Conservation (phyloP, 371 early-diverging fungal species). For the Coelomomyces lativittatus region DNA sequence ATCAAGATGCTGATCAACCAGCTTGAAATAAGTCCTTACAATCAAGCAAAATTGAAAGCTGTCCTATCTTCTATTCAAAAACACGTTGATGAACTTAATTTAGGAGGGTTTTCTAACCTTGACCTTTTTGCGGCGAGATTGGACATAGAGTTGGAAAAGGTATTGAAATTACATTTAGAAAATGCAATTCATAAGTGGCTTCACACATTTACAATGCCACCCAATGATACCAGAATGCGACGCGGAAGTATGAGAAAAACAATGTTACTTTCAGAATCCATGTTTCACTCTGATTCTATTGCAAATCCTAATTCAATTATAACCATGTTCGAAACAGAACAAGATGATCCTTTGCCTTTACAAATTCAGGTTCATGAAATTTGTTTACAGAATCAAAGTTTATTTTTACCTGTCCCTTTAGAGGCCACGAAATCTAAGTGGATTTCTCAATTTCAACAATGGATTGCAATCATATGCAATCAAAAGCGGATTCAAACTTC, state of each 20-base stretch:
- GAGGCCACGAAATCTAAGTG: conserved; percentile 77
- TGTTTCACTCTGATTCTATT: no score
- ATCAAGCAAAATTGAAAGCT: conserved; percentile 43
- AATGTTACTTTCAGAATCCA: no score
- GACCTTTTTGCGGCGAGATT: conserved; percentile 70
- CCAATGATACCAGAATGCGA: no score
- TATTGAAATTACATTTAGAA: conserved; percentile 57
- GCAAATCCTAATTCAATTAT: no score
- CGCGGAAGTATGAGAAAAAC: no score
- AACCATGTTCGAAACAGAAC: no score
- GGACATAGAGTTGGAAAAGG: conserved; percentile 59
- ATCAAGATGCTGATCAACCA: conserved; percentile 59
- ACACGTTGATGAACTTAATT: conserved; percentile 69
- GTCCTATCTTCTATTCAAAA: conserved; percentile 68
- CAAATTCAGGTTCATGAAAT: conserved; percentile 56
- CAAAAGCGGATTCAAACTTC: conserved; percentile 67
- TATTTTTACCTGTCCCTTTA: conserved; percentile 87
- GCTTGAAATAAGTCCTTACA: conserved; percentile 61
- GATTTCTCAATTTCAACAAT: conserved; percentile 76
- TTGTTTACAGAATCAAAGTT: conserved; percentile 75
- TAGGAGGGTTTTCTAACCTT: conserved; percentile 83
- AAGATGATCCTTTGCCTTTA: conserved; percentile 3
- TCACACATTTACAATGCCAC: conserved; percentile 21
- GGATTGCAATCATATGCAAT: conserved; percentile 64
- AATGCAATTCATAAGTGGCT: conserved; percentile 62